Base-by-base conservation (phyloP, 2,329 filamentous ascomycete genomes). In the Aspergillus bombycis region DNA sequence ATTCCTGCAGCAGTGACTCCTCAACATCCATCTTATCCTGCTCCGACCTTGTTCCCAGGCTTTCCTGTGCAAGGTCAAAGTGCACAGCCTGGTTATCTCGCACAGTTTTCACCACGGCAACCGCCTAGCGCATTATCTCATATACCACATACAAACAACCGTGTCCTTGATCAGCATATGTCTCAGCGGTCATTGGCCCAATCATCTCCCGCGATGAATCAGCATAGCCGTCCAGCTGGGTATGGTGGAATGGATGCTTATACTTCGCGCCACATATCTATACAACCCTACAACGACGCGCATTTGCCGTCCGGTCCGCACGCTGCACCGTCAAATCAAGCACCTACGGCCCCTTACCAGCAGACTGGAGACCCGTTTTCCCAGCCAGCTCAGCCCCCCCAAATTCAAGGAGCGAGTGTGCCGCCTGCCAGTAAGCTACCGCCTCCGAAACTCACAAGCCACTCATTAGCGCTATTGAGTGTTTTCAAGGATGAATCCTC, bases 351-450 rank as follows among this genome's bases (percentile, higher is more conserved):
- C 43, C 81, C 82, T 21, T 84, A 82, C 63, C 81, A 83, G 62
- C 75, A 71, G 55, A 84, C 81, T 14, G 79, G 79, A 12, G 81
- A 82, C 63, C 79, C 79, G 66, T 80, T 83, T 71, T 74, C 77
- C 38, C 76, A 77, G 61, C 72, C 72, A 45, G 70, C 76, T 26
- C 77, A 75, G 36, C 65, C 68, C 36, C 66, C 73, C 46, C 73
- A 75, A 48, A 58, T 76, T 57, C 78, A 79, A 61, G 78, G 79
- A n/a, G 79, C 81, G 46, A 74, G 77, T 41, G 81, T 84, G 34
- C 87, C 87, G 1, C 81, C 84, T 38, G 85, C 87, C 74, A 86
- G 68, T 72, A 85, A 85, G 58, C 72, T 89, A 28, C 87, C 87
- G 19, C 80, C 83, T 45, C 86, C 86, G 8, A 85, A 83, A 65